A percentile compares a stretch with the other conserved stretches of the same genome.
Evolutionary conservation across 2,329 filamentous ascomycete genomes (phyloP).

Genomic region (Penicillium sp.): DNA sequence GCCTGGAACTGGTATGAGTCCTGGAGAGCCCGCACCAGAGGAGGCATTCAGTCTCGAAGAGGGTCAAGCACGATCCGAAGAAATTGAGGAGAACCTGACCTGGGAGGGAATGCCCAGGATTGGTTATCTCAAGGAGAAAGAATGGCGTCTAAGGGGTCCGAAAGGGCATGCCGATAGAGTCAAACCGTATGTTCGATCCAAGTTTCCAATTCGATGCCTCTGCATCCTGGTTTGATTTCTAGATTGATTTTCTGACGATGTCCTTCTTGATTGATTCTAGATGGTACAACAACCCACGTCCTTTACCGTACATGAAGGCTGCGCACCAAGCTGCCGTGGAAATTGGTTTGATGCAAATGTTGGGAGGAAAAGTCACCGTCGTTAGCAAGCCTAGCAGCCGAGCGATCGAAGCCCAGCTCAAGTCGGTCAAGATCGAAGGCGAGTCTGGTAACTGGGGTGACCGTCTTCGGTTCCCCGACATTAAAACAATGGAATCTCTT

Average conservation of each 20-base stretch:
- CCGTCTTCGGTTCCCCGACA: conserved; percentile 32
- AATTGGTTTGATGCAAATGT: conserved; percentile 49
- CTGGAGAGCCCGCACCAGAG: not conserved
- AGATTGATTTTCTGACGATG: conserved; percentile 3
- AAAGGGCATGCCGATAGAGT: conserved; percentile 40
- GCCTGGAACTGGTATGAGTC: not conserved
- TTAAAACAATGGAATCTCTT: conserved; percentile 32
- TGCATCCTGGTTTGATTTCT: not conserved
- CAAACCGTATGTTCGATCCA: conserved; percentile 37
- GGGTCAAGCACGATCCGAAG: not conserved
- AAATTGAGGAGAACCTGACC: conserved; percentile 16
- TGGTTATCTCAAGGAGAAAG: conserved; percentile 46
- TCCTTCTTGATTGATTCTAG: conserved; percentile 2
- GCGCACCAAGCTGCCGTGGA: conserved; percentile 59
- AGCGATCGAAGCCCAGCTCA: conserved; percentile 16
- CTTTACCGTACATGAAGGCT: conserved; percentile 23
- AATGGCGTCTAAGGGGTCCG: conserved; percentile 39
- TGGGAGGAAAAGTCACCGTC: conserved; percentile 25
- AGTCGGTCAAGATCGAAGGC: conserved; percentile 32
- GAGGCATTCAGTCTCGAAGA: conserved; percentile 1
- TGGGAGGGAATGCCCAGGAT: conserved; percentile 56
- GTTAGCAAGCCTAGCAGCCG: not conserved
- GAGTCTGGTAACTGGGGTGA: conserved; percentile 24
- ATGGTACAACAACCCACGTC: conserved; percentile 13
- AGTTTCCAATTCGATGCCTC: not conserved